Evolutionary conservation across 1,284 basidiomycete genomes (phyloP), one percentile per base, ranked within the genome.

Genomic region (Exobasidium rhododendri): DNA sequence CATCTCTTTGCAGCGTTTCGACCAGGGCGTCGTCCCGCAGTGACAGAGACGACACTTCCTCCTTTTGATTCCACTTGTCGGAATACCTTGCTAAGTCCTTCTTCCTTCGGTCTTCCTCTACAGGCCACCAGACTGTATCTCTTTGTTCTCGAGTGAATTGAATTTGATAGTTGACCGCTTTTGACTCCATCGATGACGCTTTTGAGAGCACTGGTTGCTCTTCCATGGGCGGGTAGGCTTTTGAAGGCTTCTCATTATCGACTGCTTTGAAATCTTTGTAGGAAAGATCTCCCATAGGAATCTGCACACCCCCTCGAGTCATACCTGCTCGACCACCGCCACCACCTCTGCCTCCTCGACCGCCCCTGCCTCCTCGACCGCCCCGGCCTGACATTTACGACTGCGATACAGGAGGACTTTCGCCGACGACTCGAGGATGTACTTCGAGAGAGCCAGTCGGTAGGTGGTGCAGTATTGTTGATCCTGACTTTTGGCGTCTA

Each of bases 21-120:
- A 50, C 13, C 17, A 40, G 35, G 14, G 52, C 29, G 14, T 35
- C 52, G 22, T 55, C 52, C 35, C 30, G 31, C 28, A 50, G 28
- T 3, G 47, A 24, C 3, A 50, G 47, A 24, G 47, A 50, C 24
- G 57, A 24, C 73, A 61, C 64, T 22, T 71, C 63, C 11, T 74
- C 52, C 20, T 68, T 69, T 2, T 71, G 72, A 11, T 71, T 64
- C 56, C 73, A 78, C 11, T 70, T 59, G 62, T 77, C 74, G 0
- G 75, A 68, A 62, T 71, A 78, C 4, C 75, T 62, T 14, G 67
- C 56, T 31, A 78, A 65, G 2, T 73, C 73, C 26, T 35, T 43
- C 11, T 2, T n/a, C 28, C 32, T 47, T 22, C n/a, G 17, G 32
- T 59, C 49, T 28, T 24, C 26, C 10, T 26, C 51, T 32, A 22